Base-by-base conservation (phyloP, 768 basidiomycete genomes). In the Filobasidium floriforme region DNA sequence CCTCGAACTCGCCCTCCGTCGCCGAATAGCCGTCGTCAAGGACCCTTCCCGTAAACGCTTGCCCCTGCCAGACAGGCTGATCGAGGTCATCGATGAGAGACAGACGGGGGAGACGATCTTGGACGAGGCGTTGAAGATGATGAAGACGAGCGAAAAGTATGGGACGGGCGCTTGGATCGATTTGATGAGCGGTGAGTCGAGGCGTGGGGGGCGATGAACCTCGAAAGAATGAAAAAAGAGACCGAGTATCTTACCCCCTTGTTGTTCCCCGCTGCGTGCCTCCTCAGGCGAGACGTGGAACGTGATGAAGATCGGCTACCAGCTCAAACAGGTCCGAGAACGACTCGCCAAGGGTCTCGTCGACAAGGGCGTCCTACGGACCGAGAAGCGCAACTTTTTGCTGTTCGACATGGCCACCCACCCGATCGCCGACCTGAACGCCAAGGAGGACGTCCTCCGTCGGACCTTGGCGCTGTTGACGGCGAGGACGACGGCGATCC, bases 401-500 rank as follows among this genome's bases (percentile, higher is more conserved):
- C 83, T 99, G 37, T 99, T 99, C 80, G 94, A 99, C 81, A 99
- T 99, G 94, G 94, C 96, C 19, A 99, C 94, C 0, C 94, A 99
- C 78, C 96, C 94, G 1, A 89, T 98, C 60, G 90, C 93, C 7
- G 93, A 97, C 79, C 84, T 90, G 14, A 88, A 89, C 66, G 87
- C 87, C 10, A 98, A 98, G 76, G 92, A 92, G 75, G 82, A 83
- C 66, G 85, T 98, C 73, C 83, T 97, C 75, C 79, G 82, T 15
- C 88, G 93, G 40, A 83, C 88, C 32, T 84, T 89, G 57, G 78
- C 86, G 15, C 84, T 97, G 26, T 83, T 97, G 73, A 91, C 92
- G 11, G 83, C 88, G 1, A 86, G 87, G 3, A 94, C 92, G 4
- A 83, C 89, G 28, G 85, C 89, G 40, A 82, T 97, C 7, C 91